phyloP scores from a whole-genome alignment of 2,329 filamentous ascomycete species.

The Coniochaeta sp. region DNA sequence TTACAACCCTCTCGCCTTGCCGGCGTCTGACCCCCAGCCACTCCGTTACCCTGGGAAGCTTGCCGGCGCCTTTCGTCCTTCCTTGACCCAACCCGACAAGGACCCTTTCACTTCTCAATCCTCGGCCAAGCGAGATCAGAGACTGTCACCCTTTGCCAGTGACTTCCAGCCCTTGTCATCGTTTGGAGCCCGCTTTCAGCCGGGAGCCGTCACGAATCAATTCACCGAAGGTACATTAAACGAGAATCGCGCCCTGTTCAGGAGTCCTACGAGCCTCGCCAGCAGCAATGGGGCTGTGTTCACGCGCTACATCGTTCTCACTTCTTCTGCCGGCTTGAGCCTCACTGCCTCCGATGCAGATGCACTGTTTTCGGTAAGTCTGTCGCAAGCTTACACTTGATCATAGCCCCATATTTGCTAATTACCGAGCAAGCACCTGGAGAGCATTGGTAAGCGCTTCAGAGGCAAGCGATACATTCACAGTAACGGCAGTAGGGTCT shows the following conservation, averaged over 20 bases:
- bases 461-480: constrained; percentile 30
- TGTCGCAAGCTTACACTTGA: background rate
- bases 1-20: constrained; percentile 22
- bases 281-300: background rate
- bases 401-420: background rate
- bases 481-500: constrained; percentile 32
- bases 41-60: constrained; percentile 18
- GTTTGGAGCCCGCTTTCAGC: constrained; percentile 13
- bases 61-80: constrained; percentile 15
- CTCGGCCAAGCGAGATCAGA: constrained; percentile 26
- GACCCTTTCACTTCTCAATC: constrained; percentile 40
- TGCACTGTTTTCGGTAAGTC: constrained; percentile 35
- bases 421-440: constrained; percentile 27
- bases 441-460: constrained; percentile 23
- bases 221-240: background rate
- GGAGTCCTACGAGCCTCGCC: background rate
- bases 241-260: background rate
- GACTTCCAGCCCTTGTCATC: constrained; percentile 46
- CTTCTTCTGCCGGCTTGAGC: constrained; percentile 15
- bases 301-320: constrained; percentile 37
- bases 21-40: constrained; percentile 18
- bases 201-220: constrained; percentile 4
- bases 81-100: constrained; percentile 25
- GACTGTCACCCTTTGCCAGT: constrained; percentile 57
- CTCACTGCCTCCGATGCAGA: constrained; percentile 31